Evolutionary conservation across 345 rosid species (phyloP).

Genomic region (Citrus sp.): DNA sequence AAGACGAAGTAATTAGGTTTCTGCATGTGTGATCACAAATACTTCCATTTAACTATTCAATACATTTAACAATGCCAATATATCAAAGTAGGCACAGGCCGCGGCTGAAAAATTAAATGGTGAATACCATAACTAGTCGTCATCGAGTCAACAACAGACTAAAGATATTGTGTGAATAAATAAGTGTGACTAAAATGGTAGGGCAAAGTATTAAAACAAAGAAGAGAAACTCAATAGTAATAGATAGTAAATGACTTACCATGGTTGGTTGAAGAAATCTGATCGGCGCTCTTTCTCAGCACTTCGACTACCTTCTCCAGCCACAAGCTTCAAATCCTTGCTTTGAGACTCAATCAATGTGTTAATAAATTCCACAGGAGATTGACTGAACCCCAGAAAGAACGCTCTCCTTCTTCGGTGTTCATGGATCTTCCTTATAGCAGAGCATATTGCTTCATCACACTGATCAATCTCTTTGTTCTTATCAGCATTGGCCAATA

Average conservation of each 20-base stretch:
- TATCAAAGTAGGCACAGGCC: not conserved
- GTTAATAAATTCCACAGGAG: constrained; percentile 92
- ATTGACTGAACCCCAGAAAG: constrained; percentile 96
- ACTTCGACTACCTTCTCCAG: constrained; percentile 86
- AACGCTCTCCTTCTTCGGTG: constrained; percentile 90
- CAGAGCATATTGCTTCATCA: constrained; percentile 89
- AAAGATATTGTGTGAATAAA: not conserved
- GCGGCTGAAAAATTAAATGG: not conserved
- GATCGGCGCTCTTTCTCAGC: constrained; percentile 84
- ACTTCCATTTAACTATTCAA: not conserved
- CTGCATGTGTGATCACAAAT: not conserved
- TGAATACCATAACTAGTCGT: not conserved
- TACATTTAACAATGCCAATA: not conserved
- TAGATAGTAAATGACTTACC: constrained; percentile 44
- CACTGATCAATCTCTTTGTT: constrained; percentile 94
- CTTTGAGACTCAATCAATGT: constrained; percentile 92
- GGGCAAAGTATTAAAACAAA: not conserved
- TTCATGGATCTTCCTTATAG: constrained; percentile 91
- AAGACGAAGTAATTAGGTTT: not conserved
- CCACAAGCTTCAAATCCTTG: constrained; percentile 80
- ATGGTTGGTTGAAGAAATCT: constrained; percentile 94
- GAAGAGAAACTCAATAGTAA: not conserved
- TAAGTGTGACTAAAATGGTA: not conserved
- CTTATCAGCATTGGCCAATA: constrained; percentile 93
- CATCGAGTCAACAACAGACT: not conserved